Conservation (phyloP, 108 stramenopile genomes). For the Nitzschia sp. region DNA sequence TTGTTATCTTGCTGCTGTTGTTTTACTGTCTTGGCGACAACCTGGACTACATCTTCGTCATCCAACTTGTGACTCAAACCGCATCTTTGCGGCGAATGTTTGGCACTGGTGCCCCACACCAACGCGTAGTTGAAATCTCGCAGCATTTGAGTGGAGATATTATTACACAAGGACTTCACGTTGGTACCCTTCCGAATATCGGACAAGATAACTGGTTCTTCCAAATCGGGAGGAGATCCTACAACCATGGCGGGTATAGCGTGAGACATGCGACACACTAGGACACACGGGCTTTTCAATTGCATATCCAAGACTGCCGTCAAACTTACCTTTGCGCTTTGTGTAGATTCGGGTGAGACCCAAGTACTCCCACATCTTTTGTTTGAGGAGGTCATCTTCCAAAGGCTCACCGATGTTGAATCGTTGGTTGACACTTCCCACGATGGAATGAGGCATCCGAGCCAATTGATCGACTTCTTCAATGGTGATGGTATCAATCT, state of each 20-base stretch:
- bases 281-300: not conserved
- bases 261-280: not conserved
- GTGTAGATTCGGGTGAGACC: slow-evolving; percentile 97
- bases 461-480: slow-evolving; percentile 98
- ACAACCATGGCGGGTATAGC: not conserved
- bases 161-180: slow-evolving; percentile 73
- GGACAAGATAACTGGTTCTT: slow-evolving; percentile 96
- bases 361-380: slow-evolving; percentile 94
- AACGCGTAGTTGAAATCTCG: slow-evolving; percentile 97
- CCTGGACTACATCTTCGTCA: slow-evolving; percentile 99
- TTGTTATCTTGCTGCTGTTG: slow-evolving; percentile 90
- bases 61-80: slow-evolving; percentile 87
- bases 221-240: slow-evolving; percentile 89
- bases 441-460: slow-evolving; percentile 91
- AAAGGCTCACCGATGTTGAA: slow-evolving; percentile 81
- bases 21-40: slow-evolving; percentile 93
- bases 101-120: slow-evolving; percentile 96
- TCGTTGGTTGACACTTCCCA: slow-evolving; percentile 83
- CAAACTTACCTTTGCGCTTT: slow-evolving; percentile 81
- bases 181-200: slow-evolving; percentile 85
- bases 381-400: slow-evolving; percentile 79
- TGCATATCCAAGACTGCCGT: not conserved
- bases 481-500: slow-evolving; percentile 96
- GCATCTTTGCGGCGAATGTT: slow-evolving; percentile 95
- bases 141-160: slow-evolving; percentile 82